A percentile compares a stretch with the other conserved stretches of the same genome.
Evolutionary conservation across 179 eudicot species (phyloP).

Genomic region (Monotropa hypopitys): DNA sequence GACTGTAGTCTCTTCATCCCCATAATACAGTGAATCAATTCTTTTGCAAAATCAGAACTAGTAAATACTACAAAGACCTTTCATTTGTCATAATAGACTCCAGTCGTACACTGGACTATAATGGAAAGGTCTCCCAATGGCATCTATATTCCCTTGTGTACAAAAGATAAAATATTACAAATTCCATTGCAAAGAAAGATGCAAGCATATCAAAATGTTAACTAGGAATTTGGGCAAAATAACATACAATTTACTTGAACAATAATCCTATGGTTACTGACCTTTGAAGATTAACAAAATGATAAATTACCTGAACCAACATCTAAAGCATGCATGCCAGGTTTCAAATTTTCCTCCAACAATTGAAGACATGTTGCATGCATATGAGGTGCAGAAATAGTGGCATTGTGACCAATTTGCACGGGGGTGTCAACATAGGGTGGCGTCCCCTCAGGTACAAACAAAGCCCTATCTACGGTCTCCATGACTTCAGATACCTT

Average conservation of each 20-base stretch:
- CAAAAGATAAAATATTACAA: neutral
- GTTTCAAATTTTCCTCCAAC: slow-evolving; percentile 60
- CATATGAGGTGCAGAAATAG: slow-evolving; percentile 99
- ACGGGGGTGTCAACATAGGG: slow-evolving; percentile 80
- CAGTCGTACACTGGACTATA: neutral
- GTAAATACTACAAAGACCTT: neutral
- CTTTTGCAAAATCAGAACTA: neutral
- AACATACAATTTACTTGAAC: neutral
- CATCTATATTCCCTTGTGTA: neutral
- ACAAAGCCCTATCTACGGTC: slow-evolving; percentile 70
- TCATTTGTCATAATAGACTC: neutral
- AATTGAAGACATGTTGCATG: slow-evolving; percentile 89
- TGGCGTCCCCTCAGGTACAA: slow-evolving; percentile 71
- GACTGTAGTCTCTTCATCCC: neutral
- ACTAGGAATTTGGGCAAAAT: neutral
- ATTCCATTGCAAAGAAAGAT: neutral
- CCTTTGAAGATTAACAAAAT: neutral
- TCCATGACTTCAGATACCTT: slow-evolving; percentile 86
- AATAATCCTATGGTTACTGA: neutral
- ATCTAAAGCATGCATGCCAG: slow-evolving; percentile 90
- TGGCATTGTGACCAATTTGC: slow-evolving; percentile 51
- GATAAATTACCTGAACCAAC: slow-evolving; percentile 75
- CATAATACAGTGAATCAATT: neutral
- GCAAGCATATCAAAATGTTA: neutral
- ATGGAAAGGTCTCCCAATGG: neutral